A percentile compares a stretch with the other conserved stretches of the same genome.
Conservation (phyloP, 139 green algal species). For the Pleodorina starrii region DNA sequence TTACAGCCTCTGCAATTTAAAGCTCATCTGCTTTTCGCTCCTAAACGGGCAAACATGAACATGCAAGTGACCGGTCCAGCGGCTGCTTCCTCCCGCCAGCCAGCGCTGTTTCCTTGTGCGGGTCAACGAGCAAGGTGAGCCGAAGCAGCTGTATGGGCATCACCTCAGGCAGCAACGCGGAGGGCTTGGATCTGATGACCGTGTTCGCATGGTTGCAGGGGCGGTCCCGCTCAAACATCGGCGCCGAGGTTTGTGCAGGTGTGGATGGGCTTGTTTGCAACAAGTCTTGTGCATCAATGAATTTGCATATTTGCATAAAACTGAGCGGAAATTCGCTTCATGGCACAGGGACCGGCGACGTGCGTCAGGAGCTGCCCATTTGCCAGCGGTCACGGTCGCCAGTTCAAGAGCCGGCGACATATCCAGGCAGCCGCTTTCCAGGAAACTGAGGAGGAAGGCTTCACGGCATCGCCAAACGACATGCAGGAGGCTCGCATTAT, state of each 20-base stretch:
- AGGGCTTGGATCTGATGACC: background rate
- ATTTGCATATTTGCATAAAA: background rate
- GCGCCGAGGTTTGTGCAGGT: background rate
- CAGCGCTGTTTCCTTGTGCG: background rate
- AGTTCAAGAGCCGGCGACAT: background rate
- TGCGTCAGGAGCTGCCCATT: conserved; percentile 18
- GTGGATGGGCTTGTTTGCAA: background rate
- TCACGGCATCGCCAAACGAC: background rate
- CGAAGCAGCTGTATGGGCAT: background rate
- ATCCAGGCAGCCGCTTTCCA: conserved; percentile 4
- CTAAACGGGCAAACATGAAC: no score
- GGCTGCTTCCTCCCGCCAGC: background rate
- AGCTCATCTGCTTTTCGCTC: no score
- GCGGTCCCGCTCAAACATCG: conserved; percentile 3
- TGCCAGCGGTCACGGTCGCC: no score
- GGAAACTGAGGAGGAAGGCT: conserved; percentile 10
- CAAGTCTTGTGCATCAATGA: background rate
- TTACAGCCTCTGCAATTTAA: no score
- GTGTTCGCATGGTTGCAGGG: background rate
- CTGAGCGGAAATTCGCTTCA: background rate
- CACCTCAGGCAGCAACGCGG: background rate
- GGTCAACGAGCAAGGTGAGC: conserved; percentile 16
- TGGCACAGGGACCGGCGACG: background rate
- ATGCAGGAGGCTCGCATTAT: conserved; percentile 68
- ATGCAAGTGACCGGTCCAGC: conserved; percentile 9